A percentile compares a stretch with the other conserved stretches of the same genome.
Conservation (phyloP, 768 basidiomycete species). For the Chalciporus chontae region DNA sequence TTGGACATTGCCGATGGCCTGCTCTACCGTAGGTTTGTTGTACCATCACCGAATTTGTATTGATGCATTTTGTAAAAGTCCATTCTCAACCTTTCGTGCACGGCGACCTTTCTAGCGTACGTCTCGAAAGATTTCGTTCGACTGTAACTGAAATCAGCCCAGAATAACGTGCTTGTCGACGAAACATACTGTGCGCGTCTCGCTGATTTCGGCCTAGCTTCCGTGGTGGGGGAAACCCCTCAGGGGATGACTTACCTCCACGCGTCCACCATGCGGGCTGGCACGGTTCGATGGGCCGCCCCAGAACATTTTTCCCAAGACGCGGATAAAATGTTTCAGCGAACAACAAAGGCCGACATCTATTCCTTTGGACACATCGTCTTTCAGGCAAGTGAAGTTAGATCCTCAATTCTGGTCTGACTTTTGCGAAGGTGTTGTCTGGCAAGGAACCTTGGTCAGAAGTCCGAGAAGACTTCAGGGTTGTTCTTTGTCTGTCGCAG, state of each 20-base stretch:
- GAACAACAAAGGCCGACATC: constrained; percentile 7
- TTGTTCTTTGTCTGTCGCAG: not conserved
- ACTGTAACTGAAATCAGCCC: not conserved
- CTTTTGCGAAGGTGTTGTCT: constrained; percentile 2
- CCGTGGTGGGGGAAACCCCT: constrained; percentile 4
- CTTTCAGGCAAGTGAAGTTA: constrained; percentile 2
- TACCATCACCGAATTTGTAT: not conserved
- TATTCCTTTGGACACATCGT: constrained; percentile 9
- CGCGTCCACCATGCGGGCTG: not conserved
- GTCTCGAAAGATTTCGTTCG: not conserved
- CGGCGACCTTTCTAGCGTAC: constrained; percentile 8
- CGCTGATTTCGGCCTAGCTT: constrained; percentile 9
- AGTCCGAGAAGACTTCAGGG: not conserved
- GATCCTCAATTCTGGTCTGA: not conserved
- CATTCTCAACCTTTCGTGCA: constrained; percentile 5
- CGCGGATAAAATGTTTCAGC: not conserved
- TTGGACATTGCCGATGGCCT: not conserved
- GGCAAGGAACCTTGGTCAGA: not conserved
- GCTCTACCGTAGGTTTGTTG: constrained; percentile 1
- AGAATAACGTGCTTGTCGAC: constrained; percentile 11
- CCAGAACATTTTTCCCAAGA: constrained; percentile 4
- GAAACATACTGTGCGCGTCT: not conserved
- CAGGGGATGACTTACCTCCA: constrained; percentile 5
- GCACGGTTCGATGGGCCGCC: constrained; percentile 12
- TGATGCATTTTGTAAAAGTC: not conserved